Percentiles rank a stretch among this genome's conserved stretches.
These are phyloP conservation scores for Agrocybe pediades DNA, from an alignment of 768 basidiomycete species.

Conservation along the genomic window DNA sequence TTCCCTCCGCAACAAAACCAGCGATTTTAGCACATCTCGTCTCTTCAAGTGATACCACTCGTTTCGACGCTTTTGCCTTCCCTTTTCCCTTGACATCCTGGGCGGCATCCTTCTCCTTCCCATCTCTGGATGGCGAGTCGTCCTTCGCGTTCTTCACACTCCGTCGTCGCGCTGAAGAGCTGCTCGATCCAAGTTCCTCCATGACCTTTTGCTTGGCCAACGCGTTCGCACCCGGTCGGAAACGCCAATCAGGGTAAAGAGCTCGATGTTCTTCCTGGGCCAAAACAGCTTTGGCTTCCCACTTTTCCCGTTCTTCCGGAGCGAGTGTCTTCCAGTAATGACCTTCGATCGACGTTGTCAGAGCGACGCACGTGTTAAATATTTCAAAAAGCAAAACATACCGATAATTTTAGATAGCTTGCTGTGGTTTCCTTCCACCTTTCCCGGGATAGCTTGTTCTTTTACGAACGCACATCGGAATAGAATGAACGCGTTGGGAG, in stretches of 20 bases:
- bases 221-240: slow-evolving; percentile 61
- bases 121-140: slow-evolving; percentile 25
- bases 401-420: slow-evolving; percentile 83
- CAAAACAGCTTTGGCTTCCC: slow-evolving; percentile 73
- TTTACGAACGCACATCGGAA: slow-evolving; percentile 80
- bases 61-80: slow-evolving; percentile 18
- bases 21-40: slow-evolving; percentile 70
- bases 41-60: slow-evolving; percentile 36
- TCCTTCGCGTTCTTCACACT: slow-evolving; percentile 22
- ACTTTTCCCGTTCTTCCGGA: slow-evolving; percentile 64
- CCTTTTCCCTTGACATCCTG: slow-evolving; percentile 22
- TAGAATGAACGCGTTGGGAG: slow-evolving; percentile 85
- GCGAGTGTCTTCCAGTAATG: slow-evolving; percentile 76
- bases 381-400: slow-evolving; percentile 28
- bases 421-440: slow-evolving; percentile 80
- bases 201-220: slow-evolving; percentile 40
- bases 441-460: slow-evolving; percentile 70
- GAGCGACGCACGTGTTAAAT: slow-evolving; percentile 2
- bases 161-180: slow-evolving; percentile 17
- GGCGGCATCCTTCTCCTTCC: slow-evolving; percentile 2
- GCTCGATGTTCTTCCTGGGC: slow-evolving; percentile 76
- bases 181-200: slow-evolving; percentile 27
- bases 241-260: slow-evolving; percentile 82
- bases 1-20: slow-evolving; percentile 64
- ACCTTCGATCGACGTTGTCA: slow-evolving; percentile 40